Conservation (phyloP, 768 basidiomycete species). For the Serendipita indica region DNA sequence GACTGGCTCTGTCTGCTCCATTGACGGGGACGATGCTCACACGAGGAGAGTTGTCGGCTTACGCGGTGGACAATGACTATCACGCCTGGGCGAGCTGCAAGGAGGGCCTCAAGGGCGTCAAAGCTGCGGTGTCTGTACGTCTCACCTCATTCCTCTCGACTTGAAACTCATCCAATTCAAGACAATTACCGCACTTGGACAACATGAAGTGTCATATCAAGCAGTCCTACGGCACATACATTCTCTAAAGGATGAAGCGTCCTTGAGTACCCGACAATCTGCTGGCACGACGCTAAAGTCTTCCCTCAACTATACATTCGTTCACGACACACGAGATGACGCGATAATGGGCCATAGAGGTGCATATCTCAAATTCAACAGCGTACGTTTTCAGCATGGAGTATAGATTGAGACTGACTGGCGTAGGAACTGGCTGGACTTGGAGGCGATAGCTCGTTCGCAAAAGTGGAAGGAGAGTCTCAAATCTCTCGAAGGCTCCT, state of each 20-base stretch:
- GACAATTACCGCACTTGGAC: constrained; percentile 18
- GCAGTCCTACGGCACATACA: constrained; percentile 63
- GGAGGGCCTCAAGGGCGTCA: constrained; percentile 48
- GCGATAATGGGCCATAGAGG: constrained; percentile 41
- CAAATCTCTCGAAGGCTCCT: constrained; percentile 45
- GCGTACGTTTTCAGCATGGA: constrained; percentile 16
- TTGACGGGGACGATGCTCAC: constrained; percentile 45
- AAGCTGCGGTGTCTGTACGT: constrained; percentile 63
- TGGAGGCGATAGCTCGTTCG: constrained; percentile 63
- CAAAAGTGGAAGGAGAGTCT: constrained; percentile 55
- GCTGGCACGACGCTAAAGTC: constrained; percentile 76
- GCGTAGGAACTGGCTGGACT: constrained; percentile 54
- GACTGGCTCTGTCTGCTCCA: constrained; percentile 50
- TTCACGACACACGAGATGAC: constrained; percentile 63
- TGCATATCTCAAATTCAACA: constrained; percentile 42
- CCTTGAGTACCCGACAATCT: constrained; percentile 70
- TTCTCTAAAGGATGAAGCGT: constrained; percentile 57
- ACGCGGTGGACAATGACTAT: constrained; percentile 67
- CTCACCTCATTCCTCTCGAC: background rate
- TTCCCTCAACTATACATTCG: constrained; percentile 61
- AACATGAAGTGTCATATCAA: constrained; percentile 76
- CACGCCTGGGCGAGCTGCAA: constrained; percentile 58
- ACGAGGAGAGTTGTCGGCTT: constrained; percentile 53
- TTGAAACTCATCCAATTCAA: background rate
- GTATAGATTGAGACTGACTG: constrained; percentile 1